Evolutionary conservation across 768 basidiomycete genomes (phyloP), one percentile per base, ranked within the genome.

Genomic region (Russula olivacea): DNA sequence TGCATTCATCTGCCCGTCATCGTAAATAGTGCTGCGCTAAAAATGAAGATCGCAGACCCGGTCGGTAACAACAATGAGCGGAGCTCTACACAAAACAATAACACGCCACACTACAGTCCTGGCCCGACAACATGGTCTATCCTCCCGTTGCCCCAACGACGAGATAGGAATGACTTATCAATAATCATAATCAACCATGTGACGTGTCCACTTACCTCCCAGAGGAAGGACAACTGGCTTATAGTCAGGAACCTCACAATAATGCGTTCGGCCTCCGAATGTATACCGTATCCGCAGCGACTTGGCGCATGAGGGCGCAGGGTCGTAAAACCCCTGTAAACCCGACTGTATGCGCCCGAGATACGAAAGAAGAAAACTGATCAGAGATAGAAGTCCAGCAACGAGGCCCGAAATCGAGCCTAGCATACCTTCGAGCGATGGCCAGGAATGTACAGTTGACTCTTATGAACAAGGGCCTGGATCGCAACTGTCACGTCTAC

Each of bases 271-370:
- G 47, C 84, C 85, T 69, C 81, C 80, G 79, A 95, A 97, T 52
- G 81, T 74, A 74, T 95, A 95, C 50, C 84, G 83, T 43, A 95
- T 78, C 34, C 83, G 79, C 56, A 94, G 75, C 6, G 77, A 76
- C 76, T 95, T 94, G 53, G 80, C 74, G 59, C 81, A 78, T n/a
- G 83, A 84, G 15, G 89, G 86, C 19, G 86, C 85, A 60, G 90
- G 89, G 75, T 96, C 93, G 71, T 83, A 86, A 77, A 97, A 93
- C n/a, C 93, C 93, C 70, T 91, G 86, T 45, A 96, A 78, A 30
- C 84, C 81, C 62, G 84, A 77, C 89, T 89, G 67, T 17, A 49
- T 25, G 17, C 32, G 17, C 32, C 23, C 50, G 50, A 50, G 25
- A 30, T 45, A 12, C 12, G 41, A 62, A 63, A 41, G 36, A 65